Evolutionary conservation across 306 rosid species (phyloP), one percentile per base, ranked within the genome.

Genomic region (Glycine tomentella): DNA sequence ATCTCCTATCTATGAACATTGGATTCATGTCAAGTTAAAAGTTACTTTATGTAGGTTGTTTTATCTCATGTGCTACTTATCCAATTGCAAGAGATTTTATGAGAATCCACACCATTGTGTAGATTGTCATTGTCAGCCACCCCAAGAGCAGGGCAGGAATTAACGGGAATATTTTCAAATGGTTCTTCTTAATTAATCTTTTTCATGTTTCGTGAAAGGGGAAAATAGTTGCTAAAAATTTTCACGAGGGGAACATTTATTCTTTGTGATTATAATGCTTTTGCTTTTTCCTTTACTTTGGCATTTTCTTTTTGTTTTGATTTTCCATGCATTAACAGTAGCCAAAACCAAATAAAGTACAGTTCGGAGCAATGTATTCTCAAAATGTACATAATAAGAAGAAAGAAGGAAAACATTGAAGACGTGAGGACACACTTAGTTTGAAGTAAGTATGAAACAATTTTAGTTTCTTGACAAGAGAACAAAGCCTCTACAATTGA

Each of bases 181-280:
- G 9, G 64, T 53, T 51, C 48, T 44, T 50, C 40, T 81, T 31
- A 74, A 3, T 74, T 42, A 7, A 7, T 16, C 65, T 20, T 53
- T 72, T 10, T 42, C 9, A 11, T 80, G 62, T n/a, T 66, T 34
- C 71, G 8, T 66, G 16, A 45, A 74, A 46, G 63, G 16, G 7
- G 44, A 9, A 48, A 66, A 49, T 15, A 76, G 9, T 34, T 5
- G 2, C 9, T 8, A 81, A 55, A 2, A 14, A 2, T 74, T 56
- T 64, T 42, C 51, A 75, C n/a, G 15, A 69, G 16, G 55, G 81
- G 53, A 44, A 36, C 77, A 75, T 69, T 12, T 69, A 61, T 82
- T 82, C 81, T 65, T 49, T 17, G 34, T 69, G 13, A 16, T 50
- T 69, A 33, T 69, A 33, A 69, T 20, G 68, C 78, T 70, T 82